Evolutionary conservation across 140 eudicot species (phyloP).

Genomic region (Stevia rebaudiana): DNA sequence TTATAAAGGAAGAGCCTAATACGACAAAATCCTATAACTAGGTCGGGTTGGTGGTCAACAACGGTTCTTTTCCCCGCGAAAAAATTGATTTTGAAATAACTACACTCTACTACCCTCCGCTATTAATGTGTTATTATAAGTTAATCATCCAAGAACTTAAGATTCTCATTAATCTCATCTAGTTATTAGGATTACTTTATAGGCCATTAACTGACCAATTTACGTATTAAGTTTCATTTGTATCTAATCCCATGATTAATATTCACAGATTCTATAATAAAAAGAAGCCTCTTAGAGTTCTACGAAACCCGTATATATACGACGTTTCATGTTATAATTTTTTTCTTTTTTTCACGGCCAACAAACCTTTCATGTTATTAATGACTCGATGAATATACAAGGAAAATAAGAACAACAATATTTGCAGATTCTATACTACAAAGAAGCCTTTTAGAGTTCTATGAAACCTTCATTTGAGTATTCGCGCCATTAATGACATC

Average conservation of each 20-base stretch:
- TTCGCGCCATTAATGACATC: background rate
- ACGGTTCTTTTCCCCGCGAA: background rate
- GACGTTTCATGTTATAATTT: too few relatives aligned
- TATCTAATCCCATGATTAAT: background rate
- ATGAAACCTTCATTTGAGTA: background rate
- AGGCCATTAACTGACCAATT: too few relatives aligned
- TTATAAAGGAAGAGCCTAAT: background rate
- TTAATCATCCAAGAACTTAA: background rate
- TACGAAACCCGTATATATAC: background rate
- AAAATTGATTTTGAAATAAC: background rate
- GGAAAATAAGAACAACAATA: background rate
- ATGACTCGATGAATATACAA: background rate
- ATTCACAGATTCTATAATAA: background rate
- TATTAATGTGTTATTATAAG: background rate
- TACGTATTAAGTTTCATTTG: too few relatives aligned
- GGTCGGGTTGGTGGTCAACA: background rate
- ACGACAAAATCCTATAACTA: background rate
- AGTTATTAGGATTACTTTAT: too few relatives aligned
- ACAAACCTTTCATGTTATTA: background rate
- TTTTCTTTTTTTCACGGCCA: too few relatives aligned
- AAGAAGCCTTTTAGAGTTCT: background rate
- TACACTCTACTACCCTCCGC: background rate
- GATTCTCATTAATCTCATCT: too few relatives aligned
- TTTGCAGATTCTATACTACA: background rate
- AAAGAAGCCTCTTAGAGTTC: background rate